phyloP scores from a whole-genome alignment of 2,329 filamentous ascomycete genomes.

The Zasmidium angulare region DNA sequence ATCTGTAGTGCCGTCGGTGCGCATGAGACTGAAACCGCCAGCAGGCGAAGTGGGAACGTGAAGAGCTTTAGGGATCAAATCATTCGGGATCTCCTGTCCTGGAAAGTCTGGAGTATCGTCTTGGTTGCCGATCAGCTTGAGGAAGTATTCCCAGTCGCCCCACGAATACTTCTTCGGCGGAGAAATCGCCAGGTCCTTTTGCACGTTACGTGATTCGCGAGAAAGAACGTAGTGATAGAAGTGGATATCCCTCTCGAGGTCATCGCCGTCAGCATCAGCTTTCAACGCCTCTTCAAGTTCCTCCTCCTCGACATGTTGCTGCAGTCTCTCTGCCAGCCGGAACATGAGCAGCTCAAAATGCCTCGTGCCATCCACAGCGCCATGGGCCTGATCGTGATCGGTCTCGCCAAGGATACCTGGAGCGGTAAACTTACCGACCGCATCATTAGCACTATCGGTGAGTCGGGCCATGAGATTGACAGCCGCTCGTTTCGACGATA shows the following conservation, averaged over 20 bases:
- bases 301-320: slow-evolving; percentile 40
- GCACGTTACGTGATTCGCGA: slow-evolving; percentile 44
- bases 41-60: background rate
- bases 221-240: slow-evolving; percentile 53
- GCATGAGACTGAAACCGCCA: background rate
- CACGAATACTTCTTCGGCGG: slow-evolving; percentile 40
- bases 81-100: slow-evolving; percentile 13
- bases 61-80: slow-evolving; percentile 4
- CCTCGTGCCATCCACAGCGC: slow-evolving; percentile 16
- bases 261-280: slow-evolving; percentile 40
- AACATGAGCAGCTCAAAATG: slow-evolving; percentile 23
- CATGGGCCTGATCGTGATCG: too few relatives aligned
- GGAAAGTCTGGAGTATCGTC: slow-evolving; percentile 37
- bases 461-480: slow-evolving; percentile 20
- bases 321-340: slow-evolving; percentile 26
- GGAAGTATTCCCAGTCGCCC: slow-evolving; percentile 50
- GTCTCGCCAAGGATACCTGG: slow-evolving; percentile 17
- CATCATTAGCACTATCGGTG: slow-evolving; percentile 6
- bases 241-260: slow-evolving; percentile 48
- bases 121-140: slow-evolving; percentile 48
- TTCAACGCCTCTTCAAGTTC: slow-evolving; percentile 38
- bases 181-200: slow-evolving; percentile 41
- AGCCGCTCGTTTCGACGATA: slow-evolving; percentile 15
- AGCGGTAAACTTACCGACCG: slow-evolving; percentile 16
- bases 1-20: background rate